These are phyloP conservation scores for Sequoia sempervirens DNA, from an alignment of 75 land plant genomes.

Conservation along the genomic window DNA sequence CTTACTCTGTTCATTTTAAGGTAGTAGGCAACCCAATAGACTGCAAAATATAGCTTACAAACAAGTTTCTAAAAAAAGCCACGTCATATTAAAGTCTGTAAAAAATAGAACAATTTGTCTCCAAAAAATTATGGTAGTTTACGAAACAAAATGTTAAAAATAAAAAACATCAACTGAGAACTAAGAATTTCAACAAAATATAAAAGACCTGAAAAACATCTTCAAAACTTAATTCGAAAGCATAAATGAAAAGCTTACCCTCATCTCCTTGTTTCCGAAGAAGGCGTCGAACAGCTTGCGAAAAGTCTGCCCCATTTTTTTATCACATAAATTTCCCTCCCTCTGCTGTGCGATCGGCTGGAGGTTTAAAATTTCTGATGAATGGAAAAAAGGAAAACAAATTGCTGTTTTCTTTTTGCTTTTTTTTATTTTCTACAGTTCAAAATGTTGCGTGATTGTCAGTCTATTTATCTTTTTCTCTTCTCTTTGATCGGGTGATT, in stretches of 20 bases:
- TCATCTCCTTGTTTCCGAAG: slow-evolving; percentile 69
- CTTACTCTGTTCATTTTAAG: neutral
- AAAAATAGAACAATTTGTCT: neutral
- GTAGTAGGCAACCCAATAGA: neutral
- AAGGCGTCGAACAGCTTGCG: slow-evolving; percentile 68
- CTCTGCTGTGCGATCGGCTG: neutral
- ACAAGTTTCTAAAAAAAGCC: neutral
- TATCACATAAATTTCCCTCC: neutral
- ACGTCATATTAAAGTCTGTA: neutral
- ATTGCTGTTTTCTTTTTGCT: too few species aligned
- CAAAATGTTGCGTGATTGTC: neutral
- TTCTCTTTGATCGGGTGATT: neutral
- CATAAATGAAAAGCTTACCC: slow-evolving; percentile 26
- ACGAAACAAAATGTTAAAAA: too few species aligned
- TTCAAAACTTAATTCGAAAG: neutral
- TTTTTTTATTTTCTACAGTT: neutral
- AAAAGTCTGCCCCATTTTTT: slow-evolving; percentile 24
- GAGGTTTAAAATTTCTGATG: neutral
- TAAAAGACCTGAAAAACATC: neutral
- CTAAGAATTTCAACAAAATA: neutral
- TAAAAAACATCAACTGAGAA: neutral
- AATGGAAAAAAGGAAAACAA: neutral
- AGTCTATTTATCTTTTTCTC: neutral
- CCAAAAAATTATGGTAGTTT: neutral
- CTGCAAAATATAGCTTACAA: neutral